These are phyloP conservation scores for Trichomonas tenax DNA, from an alignment of 208 protist species.

Conservation along the genomic window DNA sequence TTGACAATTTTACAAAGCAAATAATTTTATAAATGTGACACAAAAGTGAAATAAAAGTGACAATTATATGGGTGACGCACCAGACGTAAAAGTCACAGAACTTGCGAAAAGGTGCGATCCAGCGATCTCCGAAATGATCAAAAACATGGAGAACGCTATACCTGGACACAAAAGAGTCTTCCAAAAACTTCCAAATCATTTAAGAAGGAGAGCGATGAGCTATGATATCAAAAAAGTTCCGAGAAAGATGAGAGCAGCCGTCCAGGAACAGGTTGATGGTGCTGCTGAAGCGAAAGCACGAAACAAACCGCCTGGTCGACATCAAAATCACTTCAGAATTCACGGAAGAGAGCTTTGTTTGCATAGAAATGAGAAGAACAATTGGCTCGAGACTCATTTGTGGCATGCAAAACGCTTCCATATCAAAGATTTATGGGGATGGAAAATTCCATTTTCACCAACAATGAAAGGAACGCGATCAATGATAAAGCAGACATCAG, in stretches of 20 bases:
- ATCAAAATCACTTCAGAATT: background rate
- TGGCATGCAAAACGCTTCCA: slow-evolving; percentile 36
- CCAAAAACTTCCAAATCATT: slow-evolving; percentile 25
- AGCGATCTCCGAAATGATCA: background rate
- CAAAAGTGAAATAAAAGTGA: too few species aligned
- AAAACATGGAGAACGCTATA: background rate
- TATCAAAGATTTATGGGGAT: slow-evolving; percentile 30
- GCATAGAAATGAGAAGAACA: slow-evolving; percentile 15
- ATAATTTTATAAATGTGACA: too few species aligned
- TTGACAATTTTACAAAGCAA: too few species aligned
- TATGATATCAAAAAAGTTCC: slow-evolving; percentile 25
- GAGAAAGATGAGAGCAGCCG: background rate
- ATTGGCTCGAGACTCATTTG: slow-evolving; percentile 32
- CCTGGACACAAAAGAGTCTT: slow-evolving; percentile 11
- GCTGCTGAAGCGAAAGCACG: slow-evolving; percentile 3
- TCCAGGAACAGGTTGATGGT: background rate
- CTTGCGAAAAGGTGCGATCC: background rate
- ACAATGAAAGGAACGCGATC: slow-evolving; percentile 23
- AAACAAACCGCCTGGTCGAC: background rate
- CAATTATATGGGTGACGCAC: background rate
- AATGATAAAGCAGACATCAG: background rate
- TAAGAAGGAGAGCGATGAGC: slow-evolving; percentile 19
- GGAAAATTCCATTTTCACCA: slow-evolving; percentile 22
- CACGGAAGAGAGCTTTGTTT: background rate
- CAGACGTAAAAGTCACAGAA: background rate